These are phyloP conservation scores for Cicer yamashitae DNA, from an alignment of 306 rosid genomes.

Conservation along the genomic window DNA sequence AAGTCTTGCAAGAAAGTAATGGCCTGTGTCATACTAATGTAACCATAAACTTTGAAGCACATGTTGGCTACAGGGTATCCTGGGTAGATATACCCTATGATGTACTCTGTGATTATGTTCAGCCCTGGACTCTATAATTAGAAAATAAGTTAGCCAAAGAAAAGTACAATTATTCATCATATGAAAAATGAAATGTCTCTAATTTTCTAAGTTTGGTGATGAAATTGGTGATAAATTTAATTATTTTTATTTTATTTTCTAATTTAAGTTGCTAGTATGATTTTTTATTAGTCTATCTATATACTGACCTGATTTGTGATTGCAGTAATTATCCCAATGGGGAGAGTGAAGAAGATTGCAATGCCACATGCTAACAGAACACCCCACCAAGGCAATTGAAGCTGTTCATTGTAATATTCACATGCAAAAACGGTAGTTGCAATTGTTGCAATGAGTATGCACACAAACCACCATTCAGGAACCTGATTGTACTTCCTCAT, in stretches of 20 bases:
- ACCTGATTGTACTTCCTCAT: conserved; percentile 81
- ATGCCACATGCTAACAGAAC: conserved; percentile 80
- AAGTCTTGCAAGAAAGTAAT: conserved; percentile 87
- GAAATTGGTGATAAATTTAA: no score
- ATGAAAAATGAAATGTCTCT: no score
- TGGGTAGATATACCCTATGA: conserved; percentile 88
- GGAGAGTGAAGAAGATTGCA: conserved; percentile 89
- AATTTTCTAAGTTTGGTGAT: no score
- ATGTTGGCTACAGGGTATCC: conserved; percentile 97
- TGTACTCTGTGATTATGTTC: conserved; percentile 85
- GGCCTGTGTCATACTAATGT: conserved; percentile 91
- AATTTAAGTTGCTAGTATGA: no score
- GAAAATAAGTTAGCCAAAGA: neutral
- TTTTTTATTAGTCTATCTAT: neutral
- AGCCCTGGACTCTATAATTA: conserved; percentile 71
- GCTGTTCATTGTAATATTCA: conserved; percentile 75
- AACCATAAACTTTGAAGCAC: conserved; percentile 97
- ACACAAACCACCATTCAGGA: conserved; percentile 91
- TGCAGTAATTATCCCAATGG: conserved; percentile 90
- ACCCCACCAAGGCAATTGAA: conserved; percentile 99
- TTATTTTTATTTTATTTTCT: no score
- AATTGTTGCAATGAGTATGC: conserved; percentile 64
- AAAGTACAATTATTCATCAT: no score
- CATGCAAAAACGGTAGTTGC: conserved; percentile 66
- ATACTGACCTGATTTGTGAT: conserved; percentile 73